Base-by-base conservation (phyloP, 202 grass and related monocot genomes). In the Panicum hallii region DNA sequence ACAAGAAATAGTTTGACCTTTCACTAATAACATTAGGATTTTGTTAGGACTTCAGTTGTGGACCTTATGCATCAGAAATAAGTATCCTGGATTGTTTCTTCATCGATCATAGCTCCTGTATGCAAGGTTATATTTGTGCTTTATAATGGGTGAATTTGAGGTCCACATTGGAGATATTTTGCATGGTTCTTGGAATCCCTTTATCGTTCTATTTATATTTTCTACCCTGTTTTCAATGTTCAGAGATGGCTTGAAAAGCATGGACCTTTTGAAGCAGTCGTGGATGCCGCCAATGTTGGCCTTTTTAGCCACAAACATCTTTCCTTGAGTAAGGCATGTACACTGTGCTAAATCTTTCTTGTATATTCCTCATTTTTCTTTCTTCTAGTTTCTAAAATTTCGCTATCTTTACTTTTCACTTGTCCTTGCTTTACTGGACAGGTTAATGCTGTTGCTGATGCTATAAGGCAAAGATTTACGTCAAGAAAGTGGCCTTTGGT, bases 211-310 rank as follows among this genome's bases (percentile, higher is more conserved):
- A 46, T 71, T 77, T 76, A 57, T 64, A 38, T 41, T 89, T 48
- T 86, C 41, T 10, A 19, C 30, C 30, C 46, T 81, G 12, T 49
- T 75, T 58, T 85, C 17, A 44, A 45, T 62, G 11, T 67, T 49
- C 69, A 94, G 92, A 89, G 77, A 89, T 94, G 92, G 92, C 72
- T 91, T n/a, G 78, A 94, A 62, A 85, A 85, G 15, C 76, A 91
- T 72, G 89, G 87, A 19, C 89, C 92, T 89, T 94, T 91, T 79
- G 89, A 91, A 61, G 89, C 84, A 72, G 84, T 94, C 54, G 63
- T 94, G 16, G 92, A 91, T 83, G 92, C 87, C 80, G 92, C 92
- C 30, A 94, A 94, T 83, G 80, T 91, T 60, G 92, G 87, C 20
- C 84, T 94, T 72, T 90, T 83, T 80, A 89, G 87, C 62, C 81